Conservation (phyloP, 768 basidiomycete species). For the Kwoniella heveanensis region DNA sequence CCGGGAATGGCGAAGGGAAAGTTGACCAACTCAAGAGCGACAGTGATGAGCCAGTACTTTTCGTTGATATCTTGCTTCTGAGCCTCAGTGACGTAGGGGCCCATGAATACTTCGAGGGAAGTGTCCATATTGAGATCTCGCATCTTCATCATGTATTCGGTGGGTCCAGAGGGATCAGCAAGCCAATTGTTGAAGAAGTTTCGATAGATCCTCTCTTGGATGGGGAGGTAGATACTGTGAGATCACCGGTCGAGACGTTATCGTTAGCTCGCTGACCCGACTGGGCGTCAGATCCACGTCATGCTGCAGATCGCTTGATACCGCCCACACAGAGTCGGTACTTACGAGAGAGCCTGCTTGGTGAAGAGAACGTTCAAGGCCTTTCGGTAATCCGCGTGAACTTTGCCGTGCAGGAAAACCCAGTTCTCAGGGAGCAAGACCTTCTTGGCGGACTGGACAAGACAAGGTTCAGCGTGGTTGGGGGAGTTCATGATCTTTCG, state of each 20-base stretch:
- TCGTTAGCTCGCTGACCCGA: no score
- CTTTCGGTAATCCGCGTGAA: constrained; percentile 89
- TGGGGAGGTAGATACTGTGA: constrained; percentile 73
- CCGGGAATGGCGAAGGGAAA: constrained; percentile 94
- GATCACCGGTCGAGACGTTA: neutral
- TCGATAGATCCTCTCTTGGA: constrained; percentile 81
- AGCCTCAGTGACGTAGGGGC: constrained; percentile 78
- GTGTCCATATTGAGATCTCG: constrained; percentile 97
- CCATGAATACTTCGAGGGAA: constrained; percentile 93
- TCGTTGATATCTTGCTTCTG: constrained; percentile 79
- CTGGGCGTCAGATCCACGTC: no score
- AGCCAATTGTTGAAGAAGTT: constrained; percentile 77
- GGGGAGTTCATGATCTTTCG: constrained; percentile 97
- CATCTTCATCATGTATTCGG: constrained; percentile 76
- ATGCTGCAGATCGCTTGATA: no score
- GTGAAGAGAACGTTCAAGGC: constrained; percentile 90
- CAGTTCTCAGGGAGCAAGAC: constrained; percentile 85
- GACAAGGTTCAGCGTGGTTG: constrained; percentile 84
- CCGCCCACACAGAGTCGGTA: no score
- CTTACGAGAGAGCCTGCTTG: constrained; percentile 83
- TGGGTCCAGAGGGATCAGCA: constrained; percentile 59
- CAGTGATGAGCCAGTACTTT: constrained; percentile 95
- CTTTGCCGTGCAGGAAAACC: constrained; percentile 97
- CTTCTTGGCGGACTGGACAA: constrained; percentile 87
- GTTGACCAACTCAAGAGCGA: constrained; percentile 96